Conservation (phyloP, 495 filamentous ascomycete species). For the Chaetomium cochliodes region DNA sequence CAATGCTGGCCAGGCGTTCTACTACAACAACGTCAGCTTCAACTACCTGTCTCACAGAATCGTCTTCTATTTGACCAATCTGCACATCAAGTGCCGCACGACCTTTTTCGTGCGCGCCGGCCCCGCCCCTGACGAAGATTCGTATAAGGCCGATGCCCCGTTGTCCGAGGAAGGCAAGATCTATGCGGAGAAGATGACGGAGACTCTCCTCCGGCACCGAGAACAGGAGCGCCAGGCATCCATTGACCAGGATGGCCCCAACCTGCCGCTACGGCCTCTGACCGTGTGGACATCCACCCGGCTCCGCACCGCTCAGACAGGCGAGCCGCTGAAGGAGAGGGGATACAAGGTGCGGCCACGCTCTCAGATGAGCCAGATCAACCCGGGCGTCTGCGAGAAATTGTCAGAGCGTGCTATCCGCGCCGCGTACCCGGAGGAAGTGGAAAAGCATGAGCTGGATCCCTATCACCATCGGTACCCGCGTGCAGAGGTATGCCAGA, state of each 20-base stretch:
- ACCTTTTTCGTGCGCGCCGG: slow-evolving; percentile 90
- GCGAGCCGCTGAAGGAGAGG: slow-evolving; percentile 67
- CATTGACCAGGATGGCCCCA: slow-evolving; percentile 64
- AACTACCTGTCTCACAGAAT: slow-evolving; percentile 94
- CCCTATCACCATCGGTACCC: slow-evolving; percentile 98
- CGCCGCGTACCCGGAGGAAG: slow-evolving; percentile 79
- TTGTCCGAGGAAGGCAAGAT: slow-evolving; percentile 76
- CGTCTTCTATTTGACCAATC: slow-evolving; percentile 95
- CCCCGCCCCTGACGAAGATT: slow-evolving; percentile 69
- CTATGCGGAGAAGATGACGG: slow-evolving; percentile 87
- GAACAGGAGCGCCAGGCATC: slow-evolving; percentile 72
- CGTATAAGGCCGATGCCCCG: slow-evolving; percentile 84
- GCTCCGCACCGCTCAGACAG: slow-evolving; percentile 87
- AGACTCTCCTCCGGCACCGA: slow-evolving; percentile 75
- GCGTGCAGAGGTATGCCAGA: slow-evolving; percentile 76
- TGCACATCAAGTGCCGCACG: slow-evolving; percentile 89
- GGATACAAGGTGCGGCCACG: slow-evolving; percentile 87
- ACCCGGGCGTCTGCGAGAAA: slow-evolving; percentile 93
- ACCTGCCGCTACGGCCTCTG: slow-evolving; percentile 71
- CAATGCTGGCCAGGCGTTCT: slow-evolving; percentile 88
- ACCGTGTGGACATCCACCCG: slow-evolving; percentile 94
- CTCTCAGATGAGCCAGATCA: slow-evolving; percentile 93
- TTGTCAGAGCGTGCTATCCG: slow-evolving; percentile 75
- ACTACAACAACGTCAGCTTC: slow-evolving; percentile 93
- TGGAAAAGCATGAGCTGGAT: slow-evolving; percentile 87